These are phyloP conservation scores for Urostyla sp. DNA, from an alignment of 73 alveolate genomes.

Conservation along the genomic window DNA sequence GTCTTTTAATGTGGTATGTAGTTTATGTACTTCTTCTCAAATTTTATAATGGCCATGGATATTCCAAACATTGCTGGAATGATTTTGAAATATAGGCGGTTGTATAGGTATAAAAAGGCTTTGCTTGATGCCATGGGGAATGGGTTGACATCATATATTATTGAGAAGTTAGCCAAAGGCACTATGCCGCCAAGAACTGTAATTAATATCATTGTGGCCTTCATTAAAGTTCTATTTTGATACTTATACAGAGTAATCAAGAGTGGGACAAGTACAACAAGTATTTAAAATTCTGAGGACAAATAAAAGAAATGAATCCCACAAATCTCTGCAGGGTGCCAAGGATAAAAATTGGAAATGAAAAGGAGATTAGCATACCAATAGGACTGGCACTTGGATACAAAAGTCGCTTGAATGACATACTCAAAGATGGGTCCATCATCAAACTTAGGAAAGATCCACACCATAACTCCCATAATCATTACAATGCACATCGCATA, in stretches of 20 bases:
- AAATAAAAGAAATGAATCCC: constrained; percentile 19
- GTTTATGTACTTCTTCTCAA: constrained; percentile 26
- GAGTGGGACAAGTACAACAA: constrained; percentile 24
- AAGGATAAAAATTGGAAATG: constrained; percentile 26
- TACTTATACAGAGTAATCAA: constrained; percentile 9
- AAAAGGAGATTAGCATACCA: constrained; percentile 42
- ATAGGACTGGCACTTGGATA: constrained; percentile 1
- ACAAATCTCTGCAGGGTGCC: not conserved
- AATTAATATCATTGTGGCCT: not conserved
- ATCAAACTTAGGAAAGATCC: constrained; percentile 14
- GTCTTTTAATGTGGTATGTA: too few species aligned
- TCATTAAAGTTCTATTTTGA: constrained; percentile 19
- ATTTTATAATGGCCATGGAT: constrained; percentile 16
- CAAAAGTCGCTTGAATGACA: not conserved
- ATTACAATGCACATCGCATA: constrained; percentile 29
- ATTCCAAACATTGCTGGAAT: constrained; percentile 40
- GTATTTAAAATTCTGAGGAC: constrained; percentile 19
- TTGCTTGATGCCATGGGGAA: constrained; percentile 39
- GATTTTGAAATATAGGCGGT: constrained; percentile 10
- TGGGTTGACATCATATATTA: constrained; percentile 8
- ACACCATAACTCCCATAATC: constrained; percentile 9
- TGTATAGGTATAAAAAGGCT: constrained; percentile 15
- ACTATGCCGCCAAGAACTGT: constrained; percentile 22
- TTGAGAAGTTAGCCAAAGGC: not conserved
- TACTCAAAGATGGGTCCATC: constrained; percentile 27